phyloP scores from a whole-genome alignment of 139 green algal species.

The Chlamydomonas schloesseri region DNA sequence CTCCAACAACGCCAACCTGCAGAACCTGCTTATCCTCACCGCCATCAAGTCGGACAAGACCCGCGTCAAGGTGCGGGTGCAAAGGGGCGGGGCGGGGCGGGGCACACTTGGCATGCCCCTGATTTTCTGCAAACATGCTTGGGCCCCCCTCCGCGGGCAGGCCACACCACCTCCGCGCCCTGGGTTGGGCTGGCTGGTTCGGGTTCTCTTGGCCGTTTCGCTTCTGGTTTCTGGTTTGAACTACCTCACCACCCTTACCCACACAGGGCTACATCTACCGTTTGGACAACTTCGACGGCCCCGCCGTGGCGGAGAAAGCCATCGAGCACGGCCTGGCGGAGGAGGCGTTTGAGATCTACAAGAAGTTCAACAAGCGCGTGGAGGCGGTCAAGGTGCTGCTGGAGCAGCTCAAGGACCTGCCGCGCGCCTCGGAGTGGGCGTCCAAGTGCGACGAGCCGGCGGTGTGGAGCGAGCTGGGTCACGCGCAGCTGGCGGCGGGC shows the following conservation, averaged over 20 bases:
- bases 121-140: too few species aligned
- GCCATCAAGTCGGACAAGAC: conserved; percentile 96
- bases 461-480: conserved; percentile 95
- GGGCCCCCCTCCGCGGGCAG: too few species aligned
- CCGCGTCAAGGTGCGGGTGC: conserved; percentile 65
- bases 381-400: conserved; percentile 92
- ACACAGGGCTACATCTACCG: conserved; percentile 97
- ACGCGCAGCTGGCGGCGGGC: conserved; percentile 89
- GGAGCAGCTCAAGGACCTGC: conserved; percentile 89
- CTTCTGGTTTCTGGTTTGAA: too few species aligned
- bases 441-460: conserved; percentile 85
- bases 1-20: conserved; percentile 98
- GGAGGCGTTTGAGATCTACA: conserved; percentile 99
- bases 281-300: conserved; percentile 98
- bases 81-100: too few species aligned
- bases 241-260: conserved; percentile 19
- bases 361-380: conserved; percentile 91
- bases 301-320: conserved; percentile 92
- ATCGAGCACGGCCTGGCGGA: conserved; percentile 92
- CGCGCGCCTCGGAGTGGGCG: conserved; percentile 90
- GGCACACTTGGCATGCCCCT: too few species aligned
- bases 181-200: too few species aligned
- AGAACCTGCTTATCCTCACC: conserved; percentile 98
- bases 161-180: too few species aligned
- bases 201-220: too few species aligned